Evolutionary conservation across 2,329 filamentous ascomycete genomes (phyloP).

Genomic region (Didymella glomerata): DNA sequence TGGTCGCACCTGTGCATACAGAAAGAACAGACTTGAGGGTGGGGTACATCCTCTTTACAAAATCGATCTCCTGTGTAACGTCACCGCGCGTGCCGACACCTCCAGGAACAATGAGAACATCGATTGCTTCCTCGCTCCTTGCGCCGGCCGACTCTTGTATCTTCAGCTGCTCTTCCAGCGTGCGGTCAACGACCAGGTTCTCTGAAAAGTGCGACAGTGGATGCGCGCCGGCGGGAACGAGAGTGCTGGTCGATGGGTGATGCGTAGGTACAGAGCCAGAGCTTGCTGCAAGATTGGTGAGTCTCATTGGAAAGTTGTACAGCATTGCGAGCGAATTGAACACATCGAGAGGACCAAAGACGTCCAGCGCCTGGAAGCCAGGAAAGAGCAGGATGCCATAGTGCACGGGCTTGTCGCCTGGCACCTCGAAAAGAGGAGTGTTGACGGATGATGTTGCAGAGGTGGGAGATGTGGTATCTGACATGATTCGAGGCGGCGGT

Average conservation of each 20-base stretch:
- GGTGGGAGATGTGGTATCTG: not conserved
- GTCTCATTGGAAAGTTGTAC: constrained; percentile 38
- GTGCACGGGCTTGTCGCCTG: constrained; percentile 26
- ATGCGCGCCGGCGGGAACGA: constrained; percentile 24
- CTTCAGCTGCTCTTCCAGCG: constrained; percentile 27
- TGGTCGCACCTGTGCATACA: constrained; percentile 69
- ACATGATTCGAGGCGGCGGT: constrained; percentile 8
- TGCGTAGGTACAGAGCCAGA: constrained; percentile 37
- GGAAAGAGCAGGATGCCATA: constrained; percentile 37
- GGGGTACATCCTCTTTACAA: constrained; percentile 58
- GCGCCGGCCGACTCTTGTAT: constrained; percentile 24
- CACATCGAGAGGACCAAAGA: constrained; percentile 57
- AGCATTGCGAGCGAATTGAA: constrained; percentile 47
- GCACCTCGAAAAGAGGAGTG: constrained; percentile 21
- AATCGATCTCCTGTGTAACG: constrained; percentile 53
- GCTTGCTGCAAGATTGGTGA: constrained; percentile 36
- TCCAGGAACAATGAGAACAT: constrained; percentile 72
- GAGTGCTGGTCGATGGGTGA: constrained; percentile 27
- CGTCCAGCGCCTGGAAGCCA: constrained; percentile 43
- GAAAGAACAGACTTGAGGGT: constrained; percentile 65
- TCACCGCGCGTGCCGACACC: constrained; percentile 59
- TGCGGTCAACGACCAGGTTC: constrained; percentile 28
- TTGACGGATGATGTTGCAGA: constrained; percentile 2
- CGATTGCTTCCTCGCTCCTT: constrained; percentile 37
- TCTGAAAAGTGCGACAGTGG: constrained; percentile 32